Base-by-base conservation (phyloP, 345 rosid genomes). In the Euclidium syriacum region DNA sequence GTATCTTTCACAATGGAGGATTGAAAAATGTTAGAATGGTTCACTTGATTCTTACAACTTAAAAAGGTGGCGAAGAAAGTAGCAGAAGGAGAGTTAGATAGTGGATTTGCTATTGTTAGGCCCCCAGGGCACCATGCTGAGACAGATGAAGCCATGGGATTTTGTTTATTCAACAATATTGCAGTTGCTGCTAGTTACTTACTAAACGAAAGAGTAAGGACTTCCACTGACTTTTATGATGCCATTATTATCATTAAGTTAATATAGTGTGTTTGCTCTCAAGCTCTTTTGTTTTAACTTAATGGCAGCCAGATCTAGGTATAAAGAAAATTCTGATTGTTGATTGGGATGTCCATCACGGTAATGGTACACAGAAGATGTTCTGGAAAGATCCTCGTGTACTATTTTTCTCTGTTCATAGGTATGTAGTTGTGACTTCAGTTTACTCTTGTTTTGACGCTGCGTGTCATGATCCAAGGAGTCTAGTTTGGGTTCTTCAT, bases 71-170 rank as follows among this genome's bases (percentile, higher is more conserved):
- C 84, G 17, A 88, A 85, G 61, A 81, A 71, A 77, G 97, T 90
- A 70, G 95, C 99, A 16, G 77, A 73, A 70, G 90, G 96, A 43
- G 96, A 94, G 53, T 33, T 90, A 73, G 72, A 83, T 70, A 83
- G 87, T 75, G 97, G 84, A 22, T 91, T 82, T 67, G 95, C 97
- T 40, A 75, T 94, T 73, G 91, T 94, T 57, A 82, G 99, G 76
- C 99, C 99, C n/a, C 97, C 99, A n/a, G 99, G 99, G 4, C 99
- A 94, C 73, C 99, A 94, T 84, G 97, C 99, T 19, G 99, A 90
- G 65, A 71, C 71, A 40, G 71, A 87, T 75, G 76, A 84, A 77
- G 83, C 96, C 2, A 84, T 90, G 97, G 99, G 99, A 10, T 90
- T 90, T 65, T 94, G 99, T 81, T 66, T 90, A 26, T 94, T 75